These are phyloP conservation scores for Coemansia sp. DNA, from an alignment of 192 early-diverging fungal genomes.

Conservation along the genomic window DNA sequence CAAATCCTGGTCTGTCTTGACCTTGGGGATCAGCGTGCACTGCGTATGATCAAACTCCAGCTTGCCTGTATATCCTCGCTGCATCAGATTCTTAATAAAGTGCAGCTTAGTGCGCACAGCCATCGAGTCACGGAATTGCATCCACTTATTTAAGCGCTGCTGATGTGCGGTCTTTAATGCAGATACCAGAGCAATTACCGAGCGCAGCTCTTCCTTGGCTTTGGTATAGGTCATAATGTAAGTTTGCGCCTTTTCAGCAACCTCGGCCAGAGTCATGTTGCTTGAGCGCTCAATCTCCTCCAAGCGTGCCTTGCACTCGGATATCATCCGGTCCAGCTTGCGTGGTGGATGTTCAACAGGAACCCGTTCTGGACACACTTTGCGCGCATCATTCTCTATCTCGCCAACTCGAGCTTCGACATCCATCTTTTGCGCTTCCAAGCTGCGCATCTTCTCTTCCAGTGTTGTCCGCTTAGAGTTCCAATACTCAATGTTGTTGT, in stretches of 20 bases:
- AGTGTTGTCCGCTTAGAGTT: conserved; percentile 49
- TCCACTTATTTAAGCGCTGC: conserved; percentile 62
- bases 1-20: conserved; percentile 54
- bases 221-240: conserved; percentile 55
- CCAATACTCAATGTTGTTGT: conserved; percentile 58
- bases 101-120: conserved; percentile 66
- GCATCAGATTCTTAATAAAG: conserved; percentile 70
- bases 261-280: conserved; percentile 60
- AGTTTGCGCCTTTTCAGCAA: conserved; percentile 56
- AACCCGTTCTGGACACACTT: conserved; percentile 64
- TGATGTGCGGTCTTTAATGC: conserved; percentile 58
- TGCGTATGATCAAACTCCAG: conserved; percentile 73
- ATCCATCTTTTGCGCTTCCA: conserved; percentile 25
- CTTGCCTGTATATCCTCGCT: conserved; percentile 80
- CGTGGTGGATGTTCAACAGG: conserved; percentile 39
- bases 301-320: conserved; percentile 51
- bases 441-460: conserved; percentile 19
- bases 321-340: conserved; percentile 64
- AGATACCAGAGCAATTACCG: conserved; percentile 53
- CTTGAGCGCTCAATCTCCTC: conserved; percentile 60
- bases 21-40: conserved; percentile 61
- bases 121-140: conserved; percentile 71
- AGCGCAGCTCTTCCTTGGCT: conserved; percentile 56
- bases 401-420: conserved; percentile 40
- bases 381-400: conserved; percentile 54